phyloP scores from a whole-genome alignment of 2,329 filamentous ascomycete species.

The Ophiostoma australiae region DNA sequence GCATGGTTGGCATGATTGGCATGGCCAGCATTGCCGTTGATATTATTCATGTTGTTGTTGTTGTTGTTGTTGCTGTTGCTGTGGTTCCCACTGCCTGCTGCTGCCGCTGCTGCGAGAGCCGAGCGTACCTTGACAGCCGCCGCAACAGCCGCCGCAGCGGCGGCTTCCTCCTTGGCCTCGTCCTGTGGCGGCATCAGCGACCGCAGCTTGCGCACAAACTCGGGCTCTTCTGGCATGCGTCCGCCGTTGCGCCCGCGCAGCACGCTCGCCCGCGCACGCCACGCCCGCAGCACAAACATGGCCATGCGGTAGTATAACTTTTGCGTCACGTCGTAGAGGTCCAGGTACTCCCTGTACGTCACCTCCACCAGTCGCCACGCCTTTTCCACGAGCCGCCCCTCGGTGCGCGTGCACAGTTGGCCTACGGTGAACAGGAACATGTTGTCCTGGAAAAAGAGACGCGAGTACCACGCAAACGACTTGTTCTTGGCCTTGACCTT shows the following conservation, averaged over 20 bases:
- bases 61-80: conserved; percentile 14
- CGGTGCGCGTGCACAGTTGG: conserved; percentile 47
- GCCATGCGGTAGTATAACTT: conserved; percentile 45
- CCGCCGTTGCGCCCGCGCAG: conserved; percentile 36
- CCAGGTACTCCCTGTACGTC: conserved; percentile 46
- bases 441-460: conserved; percentile 52
- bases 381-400: conserved; percentile 48
- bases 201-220: conserved; percentile 44
- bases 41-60: conserved; percentile 17
- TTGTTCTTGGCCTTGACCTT: conserved; percentile 42
- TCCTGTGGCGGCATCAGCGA: conserved; percentile 38
- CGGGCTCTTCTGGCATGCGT: conserved; percentile 39
- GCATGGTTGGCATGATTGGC: not conserved
- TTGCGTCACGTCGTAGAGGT: conserved; percentile 46
- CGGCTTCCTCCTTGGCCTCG: conserved; percentile 29
- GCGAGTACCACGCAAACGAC: conserved; percentile 53
- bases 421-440: conserved; percentile 52
- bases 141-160: not conserved
- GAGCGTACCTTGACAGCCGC: not conserved
- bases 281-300: conserved; percentile 47
- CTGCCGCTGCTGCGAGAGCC: not conserved
- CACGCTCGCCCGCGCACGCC: conserved; percentile 46
- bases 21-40: no score
- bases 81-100: conserved; percentile 3
- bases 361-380: conserved; percentile 48